Evolutionary conservation across 2,329 filamentous ascomycete species (phyloP).

Genomic region (Didymella lethalis): DNA sequence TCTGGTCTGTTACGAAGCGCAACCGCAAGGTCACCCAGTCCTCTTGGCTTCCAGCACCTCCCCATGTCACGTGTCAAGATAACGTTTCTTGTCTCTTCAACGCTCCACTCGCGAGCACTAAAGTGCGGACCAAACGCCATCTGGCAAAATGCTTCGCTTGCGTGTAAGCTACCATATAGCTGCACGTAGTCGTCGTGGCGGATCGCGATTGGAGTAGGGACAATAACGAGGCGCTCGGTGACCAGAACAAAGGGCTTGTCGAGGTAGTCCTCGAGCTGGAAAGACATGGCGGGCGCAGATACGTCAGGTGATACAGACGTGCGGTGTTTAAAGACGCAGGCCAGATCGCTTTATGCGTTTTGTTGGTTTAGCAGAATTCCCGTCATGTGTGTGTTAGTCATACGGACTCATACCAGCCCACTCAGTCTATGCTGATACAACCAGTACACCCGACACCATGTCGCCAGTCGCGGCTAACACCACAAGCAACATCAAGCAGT

Average conservation of each 20-base stretch:
- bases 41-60: conserved; percentile 22
- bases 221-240: conserved; percentile 20
- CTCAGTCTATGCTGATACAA: not conserved
- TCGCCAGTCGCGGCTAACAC: conserved; percentile 6
- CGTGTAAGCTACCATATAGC: conserved; percentile 22
- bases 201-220: conserved; percentile 23
- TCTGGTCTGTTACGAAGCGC: conserved; percentile 14
- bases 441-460: not conserved
- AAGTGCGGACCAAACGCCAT: conserved; percentile 26
- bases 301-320: not conserved
- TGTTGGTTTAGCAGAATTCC: not conserved
- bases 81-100: conserved; percentile 19
- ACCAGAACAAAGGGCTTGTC: conserved; percentile 14
- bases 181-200: conserved; percentile 8
- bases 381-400: conserved; percentile 1
- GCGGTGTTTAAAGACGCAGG: not conserved
- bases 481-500: conserved; percentile 11
- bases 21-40: conserved; percentile 27
- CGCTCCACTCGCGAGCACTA: conserved; percentile 10
- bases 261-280: conserved; percentile 11
- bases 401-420: not conserved
- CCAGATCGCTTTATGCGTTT: not conserved
- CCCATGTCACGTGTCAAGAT: conserved; percentile 26
- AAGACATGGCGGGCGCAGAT: conserved; percentile 5
- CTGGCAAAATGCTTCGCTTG: conserved; percentile 19